Percentiles rank a stretch among this genome's conserved stretches.
Evolutionary conservation across 306 rosid species (phyloP).

Genomic region (Vigna reflexopilosa): DNA sequence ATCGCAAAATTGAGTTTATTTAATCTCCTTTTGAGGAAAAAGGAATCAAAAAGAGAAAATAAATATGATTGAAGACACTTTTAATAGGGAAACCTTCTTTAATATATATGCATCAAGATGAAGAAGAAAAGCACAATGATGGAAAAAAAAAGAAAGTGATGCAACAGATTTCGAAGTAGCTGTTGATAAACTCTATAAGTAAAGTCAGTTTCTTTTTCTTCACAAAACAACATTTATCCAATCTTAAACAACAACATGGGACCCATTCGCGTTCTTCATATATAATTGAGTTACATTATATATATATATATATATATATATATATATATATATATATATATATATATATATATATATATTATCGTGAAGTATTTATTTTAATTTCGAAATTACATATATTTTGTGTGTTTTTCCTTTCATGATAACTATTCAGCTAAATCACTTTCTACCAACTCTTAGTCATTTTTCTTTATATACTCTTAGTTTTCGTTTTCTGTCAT

Average conservation of each 20-base stretch:
- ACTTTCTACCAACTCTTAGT: too few species aligned
- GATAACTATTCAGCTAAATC: too few species aligned
- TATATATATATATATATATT: too few species aligned
- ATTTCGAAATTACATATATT: too few species aligned
- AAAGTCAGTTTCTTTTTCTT: slow-evolving; percentile 40
- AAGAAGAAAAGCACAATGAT: slow-evolving; percentile 37
- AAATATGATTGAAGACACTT: neutral
- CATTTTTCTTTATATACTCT: too few species aligned
- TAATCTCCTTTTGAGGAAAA: slow-evolving; percentile 12
- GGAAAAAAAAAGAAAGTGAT: slow-evolving; percentile 34
- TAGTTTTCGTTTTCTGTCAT: neutral
- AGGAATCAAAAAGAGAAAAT: slow-evolving; percentile 18
- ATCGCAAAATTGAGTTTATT: neutral
- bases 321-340: too few species aligned
- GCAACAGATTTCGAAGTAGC: neutral
- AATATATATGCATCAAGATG: neutral
- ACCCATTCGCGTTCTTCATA: slow-evolving; percentile 19
- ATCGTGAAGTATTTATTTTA: too few species aligned
- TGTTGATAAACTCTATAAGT: slow-evolving; percentile 33
- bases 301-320: too few species aligned
- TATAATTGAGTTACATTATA: too few species aligned
- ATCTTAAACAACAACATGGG: slow-evolving; percentile 22
- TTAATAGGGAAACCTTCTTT: neutral
- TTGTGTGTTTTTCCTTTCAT: too few species aligned
- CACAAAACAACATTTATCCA: slow-evolving; percentile 35